A percentile compares a stretch with the other conserved stretches of the same genome.
phyloP scores from a whole-genome alignment of 805 yeast species.

The Kurtzmaniella cleridarum region DNA sequence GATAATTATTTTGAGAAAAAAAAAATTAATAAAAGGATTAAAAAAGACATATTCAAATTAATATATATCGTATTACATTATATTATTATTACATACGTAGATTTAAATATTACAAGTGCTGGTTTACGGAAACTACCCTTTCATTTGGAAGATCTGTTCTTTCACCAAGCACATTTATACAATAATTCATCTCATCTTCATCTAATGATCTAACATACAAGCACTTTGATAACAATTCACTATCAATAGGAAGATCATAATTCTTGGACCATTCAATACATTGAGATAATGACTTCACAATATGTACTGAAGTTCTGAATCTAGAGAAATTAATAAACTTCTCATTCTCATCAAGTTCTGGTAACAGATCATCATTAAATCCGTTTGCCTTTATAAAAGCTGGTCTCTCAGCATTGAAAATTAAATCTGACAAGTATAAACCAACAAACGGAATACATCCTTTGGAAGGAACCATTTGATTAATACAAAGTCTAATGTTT shows the following conservation, averaged over 20 bases:
- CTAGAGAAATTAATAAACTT: constrained; percentile 70
- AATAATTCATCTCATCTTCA: constrained; percentile 61
- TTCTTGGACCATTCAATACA: constrained; percentile 80
- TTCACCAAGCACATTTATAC: constrained; percentile 9
- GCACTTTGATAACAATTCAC: constrained; percentile 75
- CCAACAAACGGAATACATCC: constrained; percentile 94
- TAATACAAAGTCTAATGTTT: constrained; percentile 58
- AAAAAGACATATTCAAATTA: no score
- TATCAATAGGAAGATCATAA: constrained; percentile 51
- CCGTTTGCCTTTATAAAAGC: constrained; percentile 34
- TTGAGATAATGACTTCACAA: constrained; percentile 71
- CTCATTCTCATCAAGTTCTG: constrained; percentile 14
- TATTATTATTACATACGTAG: background rate
- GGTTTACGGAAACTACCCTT: background rate
- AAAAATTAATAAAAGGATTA: no score
- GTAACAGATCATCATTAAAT: constrained; percentile 2
- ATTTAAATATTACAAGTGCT: background rate
- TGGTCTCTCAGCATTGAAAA: constrained; percentile 64
- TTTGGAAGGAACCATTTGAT: constrained; percentile 51
- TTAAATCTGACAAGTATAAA: constrained; percentile 74
- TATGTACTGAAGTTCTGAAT: constrained; percentile 67
- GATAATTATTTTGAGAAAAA: no score
- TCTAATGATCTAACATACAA: constrained; percentile 70
- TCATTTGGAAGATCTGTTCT: background rate
- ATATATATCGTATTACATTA: no score